phyloP scores from a whole-genome alignment of 345 rosid genomes.

The Melaleuca alternifolia region DNA sequence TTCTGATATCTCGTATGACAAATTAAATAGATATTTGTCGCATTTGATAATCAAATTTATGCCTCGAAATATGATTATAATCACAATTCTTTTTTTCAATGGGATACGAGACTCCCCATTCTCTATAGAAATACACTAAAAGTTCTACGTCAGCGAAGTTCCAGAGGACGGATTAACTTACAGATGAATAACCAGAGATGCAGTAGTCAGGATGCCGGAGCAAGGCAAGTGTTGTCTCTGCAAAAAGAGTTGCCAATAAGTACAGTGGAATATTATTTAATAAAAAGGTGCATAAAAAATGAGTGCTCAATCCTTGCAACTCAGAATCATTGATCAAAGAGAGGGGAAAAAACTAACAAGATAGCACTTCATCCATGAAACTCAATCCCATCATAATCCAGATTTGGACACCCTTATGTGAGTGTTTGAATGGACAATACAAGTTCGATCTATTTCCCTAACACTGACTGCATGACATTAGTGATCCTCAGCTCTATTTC shows the following conservation, averaged over 20 bases:
- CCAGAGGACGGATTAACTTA: slow-evolving; percentile 23
- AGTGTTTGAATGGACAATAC: not conserved
- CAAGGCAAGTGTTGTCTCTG: slow-evolving; percentile 85
- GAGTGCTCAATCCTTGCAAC: not conserved
- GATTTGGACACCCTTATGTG: not conserved
- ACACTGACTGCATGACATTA: not conserved
- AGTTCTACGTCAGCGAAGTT: not conserved
- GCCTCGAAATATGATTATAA: not conserved
- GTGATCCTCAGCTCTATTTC: not conserved
- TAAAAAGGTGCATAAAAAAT: not conserved
- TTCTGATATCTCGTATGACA: not conserved
- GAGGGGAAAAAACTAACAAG: not conserved
- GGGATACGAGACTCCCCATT: not conserved
- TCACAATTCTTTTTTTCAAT: not conserved
- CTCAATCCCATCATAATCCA: not conserved
- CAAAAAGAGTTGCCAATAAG: slow-evolving; percentile 4
- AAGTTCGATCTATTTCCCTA: not conserved
- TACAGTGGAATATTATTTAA: not conserved
- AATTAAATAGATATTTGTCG: not conserved
- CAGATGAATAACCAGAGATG: slow-evolving; percentile 89
- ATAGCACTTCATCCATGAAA: not conserved
- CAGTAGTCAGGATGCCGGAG: slow-evolving; percentile 94
- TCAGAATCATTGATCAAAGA: not conserved
- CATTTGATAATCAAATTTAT: not conserved
- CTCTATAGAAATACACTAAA: not conserved